These are phyloP conservation scores for Coffea canephora DNA, from an alignment of 257 asterid species.

Conservation along the genomic window DNA sequence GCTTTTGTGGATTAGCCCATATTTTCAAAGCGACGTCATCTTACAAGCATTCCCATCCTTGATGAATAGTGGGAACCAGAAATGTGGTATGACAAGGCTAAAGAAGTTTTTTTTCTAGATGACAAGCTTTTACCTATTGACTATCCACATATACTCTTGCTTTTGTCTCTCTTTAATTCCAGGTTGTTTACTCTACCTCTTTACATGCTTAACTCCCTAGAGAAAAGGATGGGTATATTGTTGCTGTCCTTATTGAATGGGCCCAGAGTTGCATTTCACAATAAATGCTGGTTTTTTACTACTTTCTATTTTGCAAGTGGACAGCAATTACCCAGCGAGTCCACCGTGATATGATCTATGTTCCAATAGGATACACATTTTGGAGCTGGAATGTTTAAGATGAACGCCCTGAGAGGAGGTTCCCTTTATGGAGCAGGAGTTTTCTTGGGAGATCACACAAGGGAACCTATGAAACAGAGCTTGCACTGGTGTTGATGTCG, in stretches of 20 bases:
- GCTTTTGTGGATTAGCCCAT: too few species aligned
- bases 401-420: slow-evolving; percentile 64
- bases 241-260: too few species aligned
- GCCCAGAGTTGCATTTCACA: neutral
- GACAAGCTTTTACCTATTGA: too few species aligned
- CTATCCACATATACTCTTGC: too few species aligned
- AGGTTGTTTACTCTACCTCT: too few species aligned
- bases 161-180: too few species aligned
- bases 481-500: slow-evolving; percentile 38
- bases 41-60: too few species aligned
- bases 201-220: neutral
- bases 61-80: neutral
- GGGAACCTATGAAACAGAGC: slow-evolving; percentile 40
- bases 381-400: slow-evolving; percentile 79
- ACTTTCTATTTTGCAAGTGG: slow-evolving; percentile 42
- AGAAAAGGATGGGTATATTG: neutral
- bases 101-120: neutral
- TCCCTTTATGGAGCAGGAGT: slow-evolving; percentile 53
- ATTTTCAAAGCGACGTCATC: too few species aligned
- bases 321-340: slow-evolving; percentile 77
- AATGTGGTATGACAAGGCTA: neutral
- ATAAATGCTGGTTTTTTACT: neutral
- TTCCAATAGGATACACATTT: slow-evolving; percentile 79
- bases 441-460: too few species aligned
- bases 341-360: slow-evolving; percentile 80